Evolutionary conservation across 306 rosid genomes (phyloP).

Genomic region (Trifolium dubium): DNA sequence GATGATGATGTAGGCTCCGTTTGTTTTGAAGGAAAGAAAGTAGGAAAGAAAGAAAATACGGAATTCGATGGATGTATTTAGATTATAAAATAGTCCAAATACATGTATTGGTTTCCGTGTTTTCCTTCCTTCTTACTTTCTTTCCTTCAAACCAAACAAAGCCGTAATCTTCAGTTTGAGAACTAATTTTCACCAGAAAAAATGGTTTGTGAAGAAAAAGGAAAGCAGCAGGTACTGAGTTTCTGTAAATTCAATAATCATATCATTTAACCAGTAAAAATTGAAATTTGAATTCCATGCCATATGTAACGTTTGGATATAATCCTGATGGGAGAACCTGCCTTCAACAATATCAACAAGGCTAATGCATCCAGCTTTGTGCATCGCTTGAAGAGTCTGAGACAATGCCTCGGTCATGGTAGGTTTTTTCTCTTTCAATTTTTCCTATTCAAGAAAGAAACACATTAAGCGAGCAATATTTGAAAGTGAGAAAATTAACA

Average conservation of each 20-base stretch:
- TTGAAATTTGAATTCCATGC: conserved; percentile 27
- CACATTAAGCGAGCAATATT: conserved; percentile 34
- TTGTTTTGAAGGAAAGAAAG: too few relatives aligned
- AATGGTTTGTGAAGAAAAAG: conserved; percentile 13
- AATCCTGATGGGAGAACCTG: conserved; percentile 42
- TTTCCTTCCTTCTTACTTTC: too few relatives aligned
- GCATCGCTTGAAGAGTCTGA: conserved; percentile 92
- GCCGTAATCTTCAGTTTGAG: conserved; percentile 17
- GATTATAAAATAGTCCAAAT: too few relatives aligned
- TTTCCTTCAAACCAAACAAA: too few relatives aligned
- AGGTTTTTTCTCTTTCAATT: conserved; percentile 97
- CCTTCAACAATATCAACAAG: conserved; percentile 91
- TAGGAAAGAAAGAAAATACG: too few relatives aligned
- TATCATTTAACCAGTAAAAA: conserved; percentile 24
- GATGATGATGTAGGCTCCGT: too few relatives aligned
- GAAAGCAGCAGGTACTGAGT: conserved; percentile 3
- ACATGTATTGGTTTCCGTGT: too few relatives aligned
- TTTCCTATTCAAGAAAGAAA: conserved; percentile 66
- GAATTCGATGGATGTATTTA: too few relatives aligned
- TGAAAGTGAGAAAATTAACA: conserved; percentile 26
- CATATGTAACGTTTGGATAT: conserved; percentile 1
- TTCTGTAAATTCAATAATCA: conserved; percentile 15
- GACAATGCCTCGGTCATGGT: conserved; percentile 67
- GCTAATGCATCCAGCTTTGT: conserved; percentile 89
- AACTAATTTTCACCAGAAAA: conserved; percentile 20